Conservation (phyloP, 352 stramenopile species). For the Phytopythium aichiense region DNA sequence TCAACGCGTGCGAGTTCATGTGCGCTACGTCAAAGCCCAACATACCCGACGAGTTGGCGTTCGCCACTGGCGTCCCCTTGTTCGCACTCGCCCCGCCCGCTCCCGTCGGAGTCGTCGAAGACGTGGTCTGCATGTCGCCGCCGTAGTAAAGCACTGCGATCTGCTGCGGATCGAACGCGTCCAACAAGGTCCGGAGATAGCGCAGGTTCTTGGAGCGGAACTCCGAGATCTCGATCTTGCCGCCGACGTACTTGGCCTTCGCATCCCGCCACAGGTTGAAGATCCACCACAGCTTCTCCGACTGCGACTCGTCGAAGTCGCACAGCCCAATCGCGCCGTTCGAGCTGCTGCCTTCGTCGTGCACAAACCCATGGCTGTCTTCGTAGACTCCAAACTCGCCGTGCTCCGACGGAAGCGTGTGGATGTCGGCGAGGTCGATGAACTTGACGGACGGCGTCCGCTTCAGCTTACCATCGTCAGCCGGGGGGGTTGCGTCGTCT, state of each 20-base stretch:
- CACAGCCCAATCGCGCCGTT: conserved; percentile 59
- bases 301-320: conserved; percentile 82
- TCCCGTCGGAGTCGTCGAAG: conserved; percentile 15
- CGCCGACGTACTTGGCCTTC: conserved; percentile 63
- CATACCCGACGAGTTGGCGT: conserved; percentile 32
- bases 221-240: conserved; percentile 63
- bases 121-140: conserved; percentile 9
- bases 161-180: conserved; percentile 77
- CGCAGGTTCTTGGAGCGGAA: conserved; percentile 71
- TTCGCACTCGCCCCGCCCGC: conserved; percentile 7
- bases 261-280: conserved; percentile 69
- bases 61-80: conserved; percentile 12
- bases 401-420: conserved; percentile 23
- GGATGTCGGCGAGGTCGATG: conserved; percentile 60
- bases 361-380: conserved; percentile 23
- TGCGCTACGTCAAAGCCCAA: conserved; percentile 73
- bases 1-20: conserved; percentile 70
- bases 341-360: conserved; percentile 45
- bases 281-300: conserved; percentile 77
- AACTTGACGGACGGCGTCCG: conserved; percentile 37
- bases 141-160: conserved; percentile 67
- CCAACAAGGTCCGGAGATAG: conserved; percentile 58
- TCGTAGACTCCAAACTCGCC: conserved; percentile 23
- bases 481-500: background rate
- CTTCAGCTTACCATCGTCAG: conserved; percentile 13